These are phyloP conservation scores for Backusella tuberculispora DNA, from an alignment of 192 early-diverging fungal genomes.

Conservation along the genomic window DNA sequence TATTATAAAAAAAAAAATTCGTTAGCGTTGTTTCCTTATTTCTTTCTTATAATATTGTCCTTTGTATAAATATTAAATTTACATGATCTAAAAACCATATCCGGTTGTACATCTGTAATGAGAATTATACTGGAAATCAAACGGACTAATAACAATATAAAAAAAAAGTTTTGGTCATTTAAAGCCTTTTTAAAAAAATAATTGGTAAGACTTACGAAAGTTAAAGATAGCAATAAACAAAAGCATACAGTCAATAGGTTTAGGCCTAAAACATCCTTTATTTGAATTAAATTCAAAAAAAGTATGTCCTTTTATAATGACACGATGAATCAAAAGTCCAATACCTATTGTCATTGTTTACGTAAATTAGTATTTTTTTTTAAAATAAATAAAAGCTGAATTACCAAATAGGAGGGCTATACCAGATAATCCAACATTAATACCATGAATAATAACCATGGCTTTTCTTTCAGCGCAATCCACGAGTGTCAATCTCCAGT, in stretches of 20 bases:
- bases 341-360: slow-evolving; percentile 10
- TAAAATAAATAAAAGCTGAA: not conserved
- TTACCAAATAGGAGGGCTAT: slow-evolving; percentile 31
- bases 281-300: slow-evolving; percentile 25
- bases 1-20: slow-evolving; percentile 12
- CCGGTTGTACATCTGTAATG: slow-evolving; percentile 19
- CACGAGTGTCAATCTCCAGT: slow-evolving; percentile 36
- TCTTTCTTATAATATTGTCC: not conserved
- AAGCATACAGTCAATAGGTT: slow-evolving; percentile 39
- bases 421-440: slow-evolving; percentile 30
- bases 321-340: slow-evolving; percentile 29
- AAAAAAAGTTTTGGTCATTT: not conserved
- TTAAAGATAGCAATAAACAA: slow-evolving; percentile 32
- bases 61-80: not conserved
- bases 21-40: not conserved
- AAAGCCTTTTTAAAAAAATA: not conserved
- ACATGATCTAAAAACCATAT: slow-evolving; percentile 33
- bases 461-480: slow-evolving; percentile 21
- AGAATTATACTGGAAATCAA: slow-evolving; percentile 25
- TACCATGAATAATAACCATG: slow-evolving; percentile 27
- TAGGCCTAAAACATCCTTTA: slow-evolving; percentile 32
- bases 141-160: slow-evolving; percentile 22
- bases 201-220: slow-evolving; percentile 19
- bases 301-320: slow-evolving; percentile 25
- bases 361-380: not conserved